Evolutionary conservation across 768 basidiomycete genomes (phyloP), one percentile per base, ranked within the genome.

Genomic region (Leccinellum albellum): DNA sequence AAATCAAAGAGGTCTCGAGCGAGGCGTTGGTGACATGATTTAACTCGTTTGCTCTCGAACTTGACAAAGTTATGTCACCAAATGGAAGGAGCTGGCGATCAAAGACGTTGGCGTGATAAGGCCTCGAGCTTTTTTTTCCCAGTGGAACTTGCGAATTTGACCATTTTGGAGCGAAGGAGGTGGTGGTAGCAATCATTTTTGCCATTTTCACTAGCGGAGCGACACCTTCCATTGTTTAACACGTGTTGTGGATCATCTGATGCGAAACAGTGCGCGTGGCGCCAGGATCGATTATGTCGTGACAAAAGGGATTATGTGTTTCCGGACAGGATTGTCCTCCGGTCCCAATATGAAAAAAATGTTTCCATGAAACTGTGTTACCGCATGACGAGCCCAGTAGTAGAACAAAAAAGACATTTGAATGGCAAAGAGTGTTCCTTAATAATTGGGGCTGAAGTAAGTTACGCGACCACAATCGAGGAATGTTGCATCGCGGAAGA

Each of bases 81-180:
- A 71, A 70, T 71, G 70, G 70, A 71, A 67, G 69, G 50, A 40
- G 56, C 59, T 71, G 70, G 56, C 49, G 62, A 70, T 71, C 69
- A 65, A 46, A 56, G 58, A 48, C 42, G 54, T 55, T 63, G 28
- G 60, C 50, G 57, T 60, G 67, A 67, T 65, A 61, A 55, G 53
- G 58, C 55, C 57, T 58, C 51, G 49, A 52, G 24, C 37, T 46
- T n/a, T 46, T 51, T 53, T 60, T 64, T 65, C 69, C 62, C 60
- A 58, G 56, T 59, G 62, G 61, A 62, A 55, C 59, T 17, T 26
- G 47, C 20, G 61, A 69, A 70, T 58, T 63, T 63, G 62, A 37
- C 62, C 61, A 49, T 65, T 61, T 66, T 61, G 53, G 69, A 55
- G 44, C 32, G 44, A 45, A 46, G 40, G 58, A 57, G 60, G 59